Evolutionary conservation across 768 basidiomycete genomes (phyloP), one percentile per base, ranked within the genome.

Genomic region (Suillus hirtellus): DNA sequence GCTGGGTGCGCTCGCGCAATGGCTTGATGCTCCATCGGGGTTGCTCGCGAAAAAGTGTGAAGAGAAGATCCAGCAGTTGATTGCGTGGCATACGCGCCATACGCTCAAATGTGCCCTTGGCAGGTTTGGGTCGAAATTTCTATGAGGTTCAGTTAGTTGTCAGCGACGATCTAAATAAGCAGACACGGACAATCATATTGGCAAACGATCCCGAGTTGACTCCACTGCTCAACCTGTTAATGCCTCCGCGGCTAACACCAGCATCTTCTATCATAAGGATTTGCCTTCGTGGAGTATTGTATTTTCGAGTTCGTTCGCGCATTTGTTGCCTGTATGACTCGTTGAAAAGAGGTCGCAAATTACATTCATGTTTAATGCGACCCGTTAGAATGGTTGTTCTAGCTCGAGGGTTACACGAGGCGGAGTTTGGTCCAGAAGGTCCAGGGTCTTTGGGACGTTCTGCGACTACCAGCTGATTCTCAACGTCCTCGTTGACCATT

Each of bases 81-180:
- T 94, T 90, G 61, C 89, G 83, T 7, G 93, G 93, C 77, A 97
- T 88, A 72, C 95, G 92, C n/a, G 91, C 89, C 86, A 92, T 90
- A 68, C 92, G 90, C 75, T 95, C 93, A 77, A 90, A 90, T 15
- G 84, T 79, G 35, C 89, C 89, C 68, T 92, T 91, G 19, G 81
- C 74, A 1, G 79, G 81, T 72, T 89, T 92, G 44, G 78, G 83
- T 76, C 89, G 92, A 17, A 86, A 80, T 82, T 84, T 85, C 89
- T 74, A 65, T 47, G 27, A 49, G 46, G 56, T 55, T 64, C 17
- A 72, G 64, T 65, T 24, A 56, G 43, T 44, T 60, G 35, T 12
- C 8, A 0, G 34, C 12, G 38, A 46, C 12, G 9, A 64, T 35
- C 52, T 4, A 31, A 12, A 58, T 44, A 65, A 61, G 53, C 46